Conservation (phyloP, 768 basidiomycete species). For the Cubamyces lactineus region DNA sequence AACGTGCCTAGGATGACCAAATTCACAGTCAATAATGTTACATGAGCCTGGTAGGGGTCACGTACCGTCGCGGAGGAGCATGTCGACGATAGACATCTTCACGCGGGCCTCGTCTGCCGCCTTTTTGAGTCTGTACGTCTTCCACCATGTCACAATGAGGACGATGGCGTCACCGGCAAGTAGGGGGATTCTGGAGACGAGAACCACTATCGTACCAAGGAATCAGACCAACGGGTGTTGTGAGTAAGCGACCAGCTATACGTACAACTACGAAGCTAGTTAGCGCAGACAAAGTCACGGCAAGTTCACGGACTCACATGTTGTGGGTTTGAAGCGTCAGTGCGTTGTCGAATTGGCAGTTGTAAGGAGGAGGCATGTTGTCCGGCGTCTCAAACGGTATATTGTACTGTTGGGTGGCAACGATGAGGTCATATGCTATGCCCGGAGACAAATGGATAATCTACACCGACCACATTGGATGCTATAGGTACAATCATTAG, state of each 20-base stretch:
- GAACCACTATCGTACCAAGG: not conserved
- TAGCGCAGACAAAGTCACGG: not conserved
- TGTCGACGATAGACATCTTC: constrained; percentile 1
- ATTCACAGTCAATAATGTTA: not conserved
- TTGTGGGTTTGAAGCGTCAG: not conserved
- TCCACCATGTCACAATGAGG: constrained; percentile 17
- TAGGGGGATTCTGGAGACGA: not conserved
- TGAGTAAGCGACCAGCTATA: too few species aligned
- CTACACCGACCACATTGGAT: constrained; percentile 2
- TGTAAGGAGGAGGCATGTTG: constrained; percentile 7
- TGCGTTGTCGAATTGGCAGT: constrained; percentile 1
- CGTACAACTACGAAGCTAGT: not conserved
- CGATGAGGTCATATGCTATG: not conserved
- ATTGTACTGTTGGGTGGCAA: not conserved
- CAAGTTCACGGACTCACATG: not conserved
- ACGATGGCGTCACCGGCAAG: constrained; percentile 14
- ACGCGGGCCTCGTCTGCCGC: constrained; percentile 2
- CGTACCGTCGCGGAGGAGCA: constrained; percentile 15
- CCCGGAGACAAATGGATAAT: too few species aligned
- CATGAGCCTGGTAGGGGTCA: not conserved
- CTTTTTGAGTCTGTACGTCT: constrained; percentile 12
- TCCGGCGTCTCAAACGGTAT: constrained; percentile 3
- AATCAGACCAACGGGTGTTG: too few species aligned
- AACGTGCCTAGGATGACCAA: not conserved
- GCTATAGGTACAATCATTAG: constrained; percentile 9